Evolutionary conservation across 257 asterid species (phyloP).

Genomic region (Solanum pimpinellifolium): DNA sequence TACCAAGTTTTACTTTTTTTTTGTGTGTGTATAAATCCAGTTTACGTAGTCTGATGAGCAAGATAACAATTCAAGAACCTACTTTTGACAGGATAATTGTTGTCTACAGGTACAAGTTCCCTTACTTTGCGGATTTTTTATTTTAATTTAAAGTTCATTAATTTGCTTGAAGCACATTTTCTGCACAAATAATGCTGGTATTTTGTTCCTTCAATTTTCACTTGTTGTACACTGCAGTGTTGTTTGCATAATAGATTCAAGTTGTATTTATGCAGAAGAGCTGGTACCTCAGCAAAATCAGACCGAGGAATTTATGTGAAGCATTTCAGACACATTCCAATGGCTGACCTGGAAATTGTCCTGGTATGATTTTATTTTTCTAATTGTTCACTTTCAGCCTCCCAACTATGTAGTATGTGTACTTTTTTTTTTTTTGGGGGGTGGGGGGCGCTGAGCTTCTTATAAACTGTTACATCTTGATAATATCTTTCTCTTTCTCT

Average conservation of each 20-base stretch:
- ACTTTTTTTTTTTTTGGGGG: not conserved
- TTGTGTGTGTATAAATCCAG: constrained; percentile 26
- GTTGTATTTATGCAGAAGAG: constrained; percentile 51
- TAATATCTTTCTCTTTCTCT: constrained; percentile 3
- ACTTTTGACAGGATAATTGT: constrained; percentile 96
- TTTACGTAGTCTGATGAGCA: constrained; percentile 52
- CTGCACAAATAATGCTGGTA: not conserved
- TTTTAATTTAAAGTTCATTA: not conserved
- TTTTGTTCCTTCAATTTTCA: not conserved
- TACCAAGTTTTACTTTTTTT: not conserved
- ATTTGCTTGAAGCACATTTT: not conserved
- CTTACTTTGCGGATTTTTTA: not conserved
- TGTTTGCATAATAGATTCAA: not conserved
- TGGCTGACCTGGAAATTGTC: constrained; percentile 99
- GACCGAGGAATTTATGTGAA: constrained; percentile 90
- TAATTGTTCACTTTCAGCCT: not conserved
- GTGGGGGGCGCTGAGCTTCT: not conserved
- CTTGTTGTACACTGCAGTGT: not conserved
- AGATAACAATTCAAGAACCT: constrained; percentile 87
- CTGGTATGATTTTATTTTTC: constrained; percentile 41
- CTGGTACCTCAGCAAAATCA: constrained; percentile 39
- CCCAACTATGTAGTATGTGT: not conserved
- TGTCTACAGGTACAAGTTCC: constrained; percentile 68
- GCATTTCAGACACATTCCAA: constrained; percentile 92
- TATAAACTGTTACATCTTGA: not conserved